These are phyloP conservation scores for Brassica juncea DNA, from an alignment of 345 rosid genomes.

Conservation along the genomic window DNA sequence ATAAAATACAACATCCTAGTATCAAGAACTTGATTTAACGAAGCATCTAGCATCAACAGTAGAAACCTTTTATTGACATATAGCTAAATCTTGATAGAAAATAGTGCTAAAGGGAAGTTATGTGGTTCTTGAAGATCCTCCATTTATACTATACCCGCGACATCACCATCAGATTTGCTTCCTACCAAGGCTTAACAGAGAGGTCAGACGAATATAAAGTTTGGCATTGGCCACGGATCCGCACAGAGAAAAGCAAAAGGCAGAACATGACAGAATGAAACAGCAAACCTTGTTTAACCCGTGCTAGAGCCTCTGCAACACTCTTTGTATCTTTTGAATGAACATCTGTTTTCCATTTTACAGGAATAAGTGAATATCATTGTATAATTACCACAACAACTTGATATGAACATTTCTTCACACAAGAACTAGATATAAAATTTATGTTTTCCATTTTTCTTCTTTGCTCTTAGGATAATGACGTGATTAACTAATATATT, in stretches of 20 bases:
- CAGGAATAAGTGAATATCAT: constrained; percentile 21
- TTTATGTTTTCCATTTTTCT: no score
- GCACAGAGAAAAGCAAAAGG: not conserved
- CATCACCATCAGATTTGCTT: constrained; percentile 39
- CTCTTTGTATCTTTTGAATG: constrained; percentile 69
- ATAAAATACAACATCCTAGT: constrained; percentile 1
- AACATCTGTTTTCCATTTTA: constrained; percentile 53
- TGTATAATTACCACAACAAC: not conserved
- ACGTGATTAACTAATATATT: no score
- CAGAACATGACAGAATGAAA: constrained; percentile 24
- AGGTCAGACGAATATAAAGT: constrained; percentile 17
- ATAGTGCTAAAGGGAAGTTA: constrained; percentile 64
- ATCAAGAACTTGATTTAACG: constrained; percentile 22
- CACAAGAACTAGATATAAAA: no score
- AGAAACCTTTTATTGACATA: constrained; percentile 13
- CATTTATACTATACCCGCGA: not conserved
- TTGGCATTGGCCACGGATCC: not conserved
- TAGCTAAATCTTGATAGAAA: constrained; percentile 69
- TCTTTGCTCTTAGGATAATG: no score
- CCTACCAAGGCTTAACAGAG: constrained; percentile 23
- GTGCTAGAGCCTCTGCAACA: constrained; percentile 89
- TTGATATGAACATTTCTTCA: no score
- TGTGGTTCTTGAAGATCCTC: constrained; percentile 76
- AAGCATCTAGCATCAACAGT: constrained; percentile 17
- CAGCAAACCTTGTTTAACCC: constrained; percentile 66